A percentile compares a stretch with the other conserved stretches of the same genome.
These are phyloP conservation scores for Bipolaris zeicola DNA, from an alignment of 2,329 filamentous ascomycete species.

Conservation along the genomic window DNA sequence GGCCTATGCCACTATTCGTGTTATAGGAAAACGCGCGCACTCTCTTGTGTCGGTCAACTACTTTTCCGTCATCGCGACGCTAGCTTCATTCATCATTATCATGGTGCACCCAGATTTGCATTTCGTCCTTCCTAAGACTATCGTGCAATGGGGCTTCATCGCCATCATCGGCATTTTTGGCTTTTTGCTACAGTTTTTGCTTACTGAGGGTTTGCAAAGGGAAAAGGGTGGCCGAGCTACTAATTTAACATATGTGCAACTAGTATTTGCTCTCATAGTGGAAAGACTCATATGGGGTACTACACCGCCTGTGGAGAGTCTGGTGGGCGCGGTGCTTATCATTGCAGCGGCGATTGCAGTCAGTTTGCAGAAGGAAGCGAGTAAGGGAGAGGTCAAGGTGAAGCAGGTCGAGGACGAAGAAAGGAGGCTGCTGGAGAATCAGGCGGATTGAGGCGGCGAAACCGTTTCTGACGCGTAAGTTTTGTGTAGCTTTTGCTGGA, in stretches of 20 bases:
- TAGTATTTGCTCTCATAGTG: constrained; percentile 67
- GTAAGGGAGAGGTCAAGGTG: constrained; percentile 15
- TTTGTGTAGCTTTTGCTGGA: neutral
- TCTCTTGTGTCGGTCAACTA: constrained; percentile 69
- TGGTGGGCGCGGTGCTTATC: constrained; percentile 32
- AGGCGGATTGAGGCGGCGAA: constrained; percentile 1
- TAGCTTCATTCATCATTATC: constrained; percentile 67
- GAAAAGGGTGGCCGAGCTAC: constrained; percentile 67
- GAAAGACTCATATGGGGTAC: constrained; percentile 62
- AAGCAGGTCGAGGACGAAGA: constrained; percentile 25
- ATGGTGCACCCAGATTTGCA: constrained; percentile 59
- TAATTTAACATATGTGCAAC: constrained; percentile 69
- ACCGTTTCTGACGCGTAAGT: neutral
- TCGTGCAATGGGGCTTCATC: constrained; percentile 69
- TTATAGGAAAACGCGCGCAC: constrained; percentile 78
- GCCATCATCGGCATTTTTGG: constrained; percentile 71
- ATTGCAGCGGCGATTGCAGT: constrained; percentile 37
- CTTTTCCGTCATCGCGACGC: constrained; percentile 70
- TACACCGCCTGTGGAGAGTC: constrained; percentile 33
- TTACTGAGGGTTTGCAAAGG: constrained; percentile 74
- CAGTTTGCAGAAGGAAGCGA: constrained; percentile 27
- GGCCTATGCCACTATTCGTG: constrained; percentile 74
- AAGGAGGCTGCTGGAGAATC: constrained; percentile 25
- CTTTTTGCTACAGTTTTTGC: constrained; percentile 78
- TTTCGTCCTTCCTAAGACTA: constrained; percentile 59